Evolutionary conservation across 192 early-diverging fungal species (phyloP), one percentile per base, ranked within the genome.

Genomic region (Linnemannia schmuckeri): DNA sequence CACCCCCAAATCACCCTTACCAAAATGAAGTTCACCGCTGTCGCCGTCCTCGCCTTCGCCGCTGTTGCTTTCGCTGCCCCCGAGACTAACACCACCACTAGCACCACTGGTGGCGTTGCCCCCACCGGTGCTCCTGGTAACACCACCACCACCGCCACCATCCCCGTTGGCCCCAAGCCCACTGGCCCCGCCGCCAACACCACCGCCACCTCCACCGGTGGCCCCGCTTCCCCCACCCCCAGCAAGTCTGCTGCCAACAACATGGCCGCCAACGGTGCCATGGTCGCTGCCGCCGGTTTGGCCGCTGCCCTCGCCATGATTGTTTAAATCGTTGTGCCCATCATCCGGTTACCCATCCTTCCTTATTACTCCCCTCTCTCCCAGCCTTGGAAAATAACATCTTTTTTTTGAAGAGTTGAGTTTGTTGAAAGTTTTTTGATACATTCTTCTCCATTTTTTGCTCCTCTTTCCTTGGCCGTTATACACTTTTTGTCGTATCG

Each of bases 21-120:
- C 27, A 75, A 27, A 33, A 79, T 79, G 78, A 79, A 72, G 70
- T 79, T 46, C 70, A 71, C 52, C 78, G 8, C 40, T n/a, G 27
- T 66, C 30, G 30, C 30, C 61, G 49, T 52, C 49, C 49, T 49
- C 68, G 47, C 47, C 35, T 44, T 47, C 37, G 68, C 76, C 42
- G 68, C 68, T 35, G 24, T 78, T 30, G 35, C 27, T 17, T 52
- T 78, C n/a, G 76, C 68, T 42, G 27, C 49, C n/a, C 61, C 22
- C 17, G 18, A 46, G 7, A 33, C 37, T 27, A 20, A 18, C 42
- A 49, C 72, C 24, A 47, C 46, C 27, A 49, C 46, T n/a, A 27
- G 18, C 17, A 44, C 30, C n/a, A 42, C 44, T 12, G 0, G 0
- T 22, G 5, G 2, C 70, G 0, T 4, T 18, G 3, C 40, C 37